Evolutionary conservation across 306 rosid species (phyloP).

Genomic region (Dalbergia cochinchinensis): DNA sequence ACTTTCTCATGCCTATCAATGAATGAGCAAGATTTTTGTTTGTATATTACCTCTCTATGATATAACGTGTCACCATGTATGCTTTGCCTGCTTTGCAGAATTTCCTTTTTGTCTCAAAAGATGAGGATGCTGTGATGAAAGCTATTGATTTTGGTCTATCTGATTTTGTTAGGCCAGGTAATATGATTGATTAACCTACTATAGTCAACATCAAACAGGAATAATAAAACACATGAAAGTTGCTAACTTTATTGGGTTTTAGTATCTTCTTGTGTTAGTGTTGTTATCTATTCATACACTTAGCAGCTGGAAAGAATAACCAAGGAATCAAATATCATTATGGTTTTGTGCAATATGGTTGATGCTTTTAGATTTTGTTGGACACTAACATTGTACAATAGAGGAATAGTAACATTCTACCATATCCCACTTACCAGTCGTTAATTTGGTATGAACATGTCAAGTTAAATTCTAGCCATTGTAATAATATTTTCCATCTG

Average conservation of each 20-base stretch:
- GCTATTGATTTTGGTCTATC: slow-evolving; percentile 98
- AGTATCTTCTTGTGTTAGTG: slow-evolving; percentile 12
- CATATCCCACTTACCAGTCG: slow-evolving; percentile 15
- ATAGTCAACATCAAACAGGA: slow-evolving; percentile 15
- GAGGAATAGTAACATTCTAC: slow-evolving; percentile 31
- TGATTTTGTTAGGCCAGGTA: slow-evolving; percentile 93
- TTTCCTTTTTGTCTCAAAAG: slow-evolving; percentile 84
- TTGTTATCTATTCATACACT: slow-evolving; percentile 26
- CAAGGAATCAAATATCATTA: slow-evolving; percentile 13
- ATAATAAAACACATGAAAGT: slow-evolving; percentile 37
- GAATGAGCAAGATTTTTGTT: slow-evolving; percentile 14
- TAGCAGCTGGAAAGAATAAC: slow-evolving; percentile 33
- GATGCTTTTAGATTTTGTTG: slow-evolving; percentile 3
- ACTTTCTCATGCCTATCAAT: slow-evolving; percentile 36
- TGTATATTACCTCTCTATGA: slow-evolving; percentile 13
- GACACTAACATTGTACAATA: background rate
- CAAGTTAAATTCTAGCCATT: slow-evolving; percentile 23
- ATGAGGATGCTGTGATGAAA: slow-evolving; percentile 80
- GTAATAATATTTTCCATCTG: slow-evolving; percentile 11
- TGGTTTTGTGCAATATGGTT: slow-evolving; percentile 20
- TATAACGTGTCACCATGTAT: slow-evolving; percentile 37
- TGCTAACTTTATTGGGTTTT: slow-evolving; percentile 12
- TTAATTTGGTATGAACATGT: slow-evolving; percentile 33
- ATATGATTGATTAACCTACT: slow-evolving; percentile 35
- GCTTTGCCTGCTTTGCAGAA: slow-evolving; percentile 67